These are phyloP conservation scores for Hypomontagnella submonticulosa DNA, from an alignment of 495 filamentous ascomycete species.

Conservation along the genomic window DNA sequence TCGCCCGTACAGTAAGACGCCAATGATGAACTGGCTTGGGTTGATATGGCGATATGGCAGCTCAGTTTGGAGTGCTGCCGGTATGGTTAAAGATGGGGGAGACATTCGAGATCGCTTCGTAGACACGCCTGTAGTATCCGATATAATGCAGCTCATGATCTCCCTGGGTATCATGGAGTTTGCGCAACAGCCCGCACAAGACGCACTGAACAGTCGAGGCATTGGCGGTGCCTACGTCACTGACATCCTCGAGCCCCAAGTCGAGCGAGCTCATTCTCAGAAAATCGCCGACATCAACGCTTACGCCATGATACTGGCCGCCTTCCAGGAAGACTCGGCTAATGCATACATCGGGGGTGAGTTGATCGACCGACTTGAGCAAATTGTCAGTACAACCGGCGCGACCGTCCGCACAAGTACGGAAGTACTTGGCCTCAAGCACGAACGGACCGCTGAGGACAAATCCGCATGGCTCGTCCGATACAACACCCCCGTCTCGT, in stretches of 20 bases:
- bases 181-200: constrained; percentile 19
- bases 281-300: constrained; percentile 21
- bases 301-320: constrained; percentile 33
- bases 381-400: constrained; percentile 22
- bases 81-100: constrained; percentile 24
- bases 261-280: constrained; percentile 57
- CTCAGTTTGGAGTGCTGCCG: constrained; percentile 34
- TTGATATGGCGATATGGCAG: constrained; percentile 35
- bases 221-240: constrained; percentile 36
- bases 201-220: constrained; percentile 22
- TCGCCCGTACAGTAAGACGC: constrained; percentile 37
- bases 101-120: constrained; percentile 20
- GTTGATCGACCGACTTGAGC: constrained; percentile 39
- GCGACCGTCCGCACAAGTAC: constrained; percentile 26
- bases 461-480: constrained; percentile 36
- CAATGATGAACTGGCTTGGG: constrained; percentile 20
- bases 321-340: constrained; percentile 38
- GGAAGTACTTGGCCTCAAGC: constrained; percentile 31
- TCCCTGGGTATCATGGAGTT: constrained; percentile 27
- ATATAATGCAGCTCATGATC: constrained; percentile 28
- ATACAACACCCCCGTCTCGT: constrained; percentile 9
- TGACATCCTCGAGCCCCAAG: constrained; percentile 60
- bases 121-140: constrained; percentile 22
- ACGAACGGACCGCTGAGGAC: constrained; percentile 17
- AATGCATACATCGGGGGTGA: constrained; percentile 38